These are phyloP conservation scores for Mikania micrantha DNA, from an alignment of 129 eudicot species.

Conservation along the genomic window DNA sequence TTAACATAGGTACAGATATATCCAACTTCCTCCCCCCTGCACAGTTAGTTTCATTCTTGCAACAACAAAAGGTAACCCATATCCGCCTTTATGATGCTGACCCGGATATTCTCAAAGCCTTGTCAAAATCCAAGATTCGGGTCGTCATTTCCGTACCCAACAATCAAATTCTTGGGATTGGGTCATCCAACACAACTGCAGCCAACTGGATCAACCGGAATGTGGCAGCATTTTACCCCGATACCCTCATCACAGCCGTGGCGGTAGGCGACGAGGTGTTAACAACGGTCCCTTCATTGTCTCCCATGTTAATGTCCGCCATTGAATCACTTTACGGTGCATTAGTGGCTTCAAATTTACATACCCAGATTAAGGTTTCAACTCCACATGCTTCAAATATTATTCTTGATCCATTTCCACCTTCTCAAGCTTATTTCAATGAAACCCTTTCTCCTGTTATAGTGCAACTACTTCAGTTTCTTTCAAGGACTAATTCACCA, in stretches of 20 bases:
- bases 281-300: conserved; percentile 58
- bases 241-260: conserved; percentile 65
- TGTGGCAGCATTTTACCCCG: conserved; percentile 68
- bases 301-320: conserved; percentile 74
- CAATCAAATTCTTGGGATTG: conserved; percentile 79
- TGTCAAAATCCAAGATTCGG: conserved; percentile 71
- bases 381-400: conserved; percentile 77
- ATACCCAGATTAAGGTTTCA: conserved; percentile 70
- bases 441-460: conserved; percentile 58
- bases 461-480: conserved; percentile 48
- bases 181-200: conserved; percentile 82
- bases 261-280: conserved; percentile 86
- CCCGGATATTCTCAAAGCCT: conserved; percentile 71
- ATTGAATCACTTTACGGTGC: conserved; percentile 86
- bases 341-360: conserved; percentile 76
- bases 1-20: conserved; percentile 91
- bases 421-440: conserved; percentile 94
- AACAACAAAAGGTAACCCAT: conserved; percentile 70
- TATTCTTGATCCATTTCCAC: conserved; percentile 91
- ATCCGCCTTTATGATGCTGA: conserved; percentile 81
- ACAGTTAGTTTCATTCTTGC: conserved; percentile 59
- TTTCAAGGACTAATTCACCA: conserved; percentile 72
- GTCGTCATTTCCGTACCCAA: conserved; percentile 82
- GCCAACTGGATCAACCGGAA: conserved; percentile 81
- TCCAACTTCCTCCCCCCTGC: conserved; percentile 58